A percentile compares a stretch with the other conserved stretches of the same genome.
These are phyloP conservation scores for Fusarium foetens DNA, from an alignment of 2,329 filamentous ascomycete genomes.

Conservation along the genomic window DNA sequence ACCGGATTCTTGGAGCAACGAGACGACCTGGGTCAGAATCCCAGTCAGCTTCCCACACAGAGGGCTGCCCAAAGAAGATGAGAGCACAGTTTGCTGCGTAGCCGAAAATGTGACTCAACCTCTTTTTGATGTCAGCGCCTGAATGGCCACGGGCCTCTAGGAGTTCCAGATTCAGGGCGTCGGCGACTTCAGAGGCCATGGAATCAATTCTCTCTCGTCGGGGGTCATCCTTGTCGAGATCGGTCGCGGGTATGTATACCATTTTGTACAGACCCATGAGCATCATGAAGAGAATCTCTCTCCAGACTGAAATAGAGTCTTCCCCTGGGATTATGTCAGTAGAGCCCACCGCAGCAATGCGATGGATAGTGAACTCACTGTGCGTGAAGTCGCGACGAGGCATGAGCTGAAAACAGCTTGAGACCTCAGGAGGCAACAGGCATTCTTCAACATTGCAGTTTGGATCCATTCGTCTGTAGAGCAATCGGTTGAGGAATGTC, in stretches of 20 bases:
- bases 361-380: not conserved
- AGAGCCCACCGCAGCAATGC: not conserved
- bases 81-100: not conserved
- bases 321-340: not conserved
- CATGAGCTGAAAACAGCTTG: not conserved
- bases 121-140: not conserved
- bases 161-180: not conserved
- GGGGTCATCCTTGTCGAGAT: not conserved
- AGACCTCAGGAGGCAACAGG: not conserved
- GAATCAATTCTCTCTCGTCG: not conserved
- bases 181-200: not conserved
- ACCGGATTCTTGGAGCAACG: not conserved
- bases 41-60: not conserved
- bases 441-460: not conserved
- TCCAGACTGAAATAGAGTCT: not conserved
- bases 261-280: not conserved
- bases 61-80: not conserved
- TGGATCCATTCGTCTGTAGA: not conserved
- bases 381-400: accelerated
- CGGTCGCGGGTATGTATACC: not conserved
- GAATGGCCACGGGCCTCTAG: not conserved
- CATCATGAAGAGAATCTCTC: not conserved
- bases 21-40: not conserved
- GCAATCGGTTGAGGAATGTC: not conserved
- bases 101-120: not conserved